Conservation (phyloP, 495 filamentous ascomycete species). For the Poronia punctata region DNA sequence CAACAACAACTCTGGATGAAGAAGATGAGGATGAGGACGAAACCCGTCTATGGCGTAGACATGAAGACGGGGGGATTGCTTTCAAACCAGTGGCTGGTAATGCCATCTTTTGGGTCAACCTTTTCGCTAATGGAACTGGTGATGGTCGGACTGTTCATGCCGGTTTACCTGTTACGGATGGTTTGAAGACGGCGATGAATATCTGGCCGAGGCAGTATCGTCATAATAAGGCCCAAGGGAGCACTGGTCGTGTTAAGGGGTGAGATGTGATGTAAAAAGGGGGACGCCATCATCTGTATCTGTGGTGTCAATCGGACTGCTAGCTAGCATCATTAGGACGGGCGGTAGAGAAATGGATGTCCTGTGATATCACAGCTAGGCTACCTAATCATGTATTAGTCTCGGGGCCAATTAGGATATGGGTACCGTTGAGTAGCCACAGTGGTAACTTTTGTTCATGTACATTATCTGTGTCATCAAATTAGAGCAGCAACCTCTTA, state of each 20-base stretch:
- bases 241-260: background rate
- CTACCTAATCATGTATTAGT: no score
- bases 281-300: no score
- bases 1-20: background rate
- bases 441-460: no score
- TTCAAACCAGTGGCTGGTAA: constrained; percentile 45
- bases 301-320: no score
- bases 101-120: constrained; percentile 49
- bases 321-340: no score
- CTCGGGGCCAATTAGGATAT: no score
- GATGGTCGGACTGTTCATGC: constrained; percentile 42
- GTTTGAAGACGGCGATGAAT: constrained; percentile 50
- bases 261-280: no score
- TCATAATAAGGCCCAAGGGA: background rate
- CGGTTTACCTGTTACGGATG: constrained; percentile 39
- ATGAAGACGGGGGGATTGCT: constrained; percentile 42
- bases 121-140: constrained; percentile 41
- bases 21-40: constrained; percentile 4
- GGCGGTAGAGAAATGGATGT: no score
- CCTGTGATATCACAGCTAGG: no score
- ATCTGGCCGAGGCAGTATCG: constrained; percentile 43
- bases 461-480: no score
- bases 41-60: constrained; percentile 30
- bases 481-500: no score
- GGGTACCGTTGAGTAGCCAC: no score